Evolutionary conservation across 192 early-diverging fungal species (phyloP).

Genomic region (Entrophospora sp.): DNA sequence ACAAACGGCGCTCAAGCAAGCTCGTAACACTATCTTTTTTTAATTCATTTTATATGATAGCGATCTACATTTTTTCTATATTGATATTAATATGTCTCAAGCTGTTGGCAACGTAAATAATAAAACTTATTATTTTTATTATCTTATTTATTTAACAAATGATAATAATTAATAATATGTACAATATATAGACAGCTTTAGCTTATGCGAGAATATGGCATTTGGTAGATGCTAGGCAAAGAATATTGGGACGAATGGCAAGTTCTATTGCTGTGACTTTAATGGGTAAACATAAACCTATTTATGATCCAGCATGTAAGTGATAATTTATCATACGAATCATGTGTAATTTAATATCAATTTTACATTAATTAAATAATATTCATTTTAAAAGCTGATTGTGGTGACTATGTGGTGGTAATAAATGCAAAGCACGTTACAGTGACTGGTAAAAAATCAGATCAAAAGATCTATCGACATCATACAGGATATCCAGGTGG

Average conservation of each 20-base stretch:
- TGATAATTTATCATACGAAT: background rate
- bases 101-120: too few species aligned
- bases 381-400: constrained; percentile 54
- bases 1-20: too few species aligned
- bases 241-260: constrained; percentile 80
- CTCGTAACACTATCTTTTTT: too few species aligned
- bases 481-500: constrained; percentile 84
- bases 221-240: constrained; percentile 78
- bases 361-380: background rate
- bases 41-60: too few species aligned
- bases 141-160: too few species aligned
- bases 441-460: constrained; percentile 75
- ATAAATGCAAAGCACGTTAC: constrained; percentile 77
- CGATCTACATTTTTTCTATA: too few species aligned
- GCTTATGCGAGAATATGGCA: constrained; percentile 88
- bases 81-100: too few species aligned
- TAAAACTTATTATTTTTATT: too few species aligned
- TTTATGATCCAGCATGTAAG: constrained; percentile 76
- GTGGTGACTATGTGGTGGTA: constrained; percentile 94
- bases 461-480: constrained; percentile 80
- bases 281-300: constrained; percentile 96
- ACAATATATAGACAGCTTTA: constrained; percentile 67
- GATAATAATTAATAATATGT: too few species aligned
- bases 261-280: constrained; percentile 80
- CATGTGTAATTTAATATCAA: background rate